These are phyloP conservation scores for Heliamphora exappendiculata DNA, from an alignment of 148 eudicot species.

Conservation along the genomic window DNA sequence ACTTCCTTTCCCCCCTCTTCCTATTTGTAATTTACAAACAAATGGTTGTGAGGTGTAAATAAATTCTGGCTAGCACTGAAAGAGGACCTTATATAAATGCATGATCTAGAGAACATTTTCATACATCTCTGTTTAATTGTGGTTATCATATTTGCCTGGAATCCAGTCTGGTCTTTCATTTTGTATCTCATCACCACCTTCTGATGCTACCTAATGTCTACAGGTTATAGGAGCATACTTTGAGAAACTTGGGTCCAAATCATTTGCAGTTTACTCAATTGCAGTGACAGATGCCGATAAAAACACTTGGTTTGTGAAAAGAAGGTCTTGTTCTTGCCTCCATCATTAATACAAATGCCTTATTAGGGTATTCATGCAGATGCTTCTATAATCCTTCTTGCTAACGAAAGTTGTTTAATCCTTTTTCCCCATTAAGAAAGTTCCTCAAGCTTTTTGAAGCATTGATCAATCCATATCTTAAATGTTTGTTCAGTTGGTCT, in stretches of 20 bases:
- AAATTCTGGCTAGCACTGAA: neutral
- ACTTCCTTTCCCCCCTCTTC: slow-evolving; percentile 11
- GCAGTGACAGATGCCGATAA: slow-evolving; percentile 81
- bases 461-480: neutral
- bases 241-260: slow-evolving; percentile 82
- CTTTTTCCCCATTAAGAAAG: neutral
- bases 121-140: neutral
- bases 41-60: neutral
- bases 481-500: neutral
- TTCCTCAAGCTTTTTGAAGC: neutral
- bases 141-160: neutral
- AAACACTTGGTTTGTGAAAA: slow-evolving; percentile 87
- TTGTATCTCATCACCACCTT: neutral
- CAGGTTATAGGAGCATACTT: slow-evolving; percentile 94
- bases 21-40: neutral
- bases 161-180: neutral
- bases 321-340: slow-evolving; percentile 51
- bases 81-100: neutral
- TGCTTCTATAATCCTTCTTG: neutral
- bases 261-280: slow-evolving; percentile 93
- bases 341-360: neutral
- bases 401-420: slow-evolving; percentile 4
- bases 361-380: neutral
- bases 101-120: neutral
- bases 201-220: neutral